Conservation (phyloP, 2,329 filamentous ascomycete genomes). For the Fusarium graminum region DNA sequence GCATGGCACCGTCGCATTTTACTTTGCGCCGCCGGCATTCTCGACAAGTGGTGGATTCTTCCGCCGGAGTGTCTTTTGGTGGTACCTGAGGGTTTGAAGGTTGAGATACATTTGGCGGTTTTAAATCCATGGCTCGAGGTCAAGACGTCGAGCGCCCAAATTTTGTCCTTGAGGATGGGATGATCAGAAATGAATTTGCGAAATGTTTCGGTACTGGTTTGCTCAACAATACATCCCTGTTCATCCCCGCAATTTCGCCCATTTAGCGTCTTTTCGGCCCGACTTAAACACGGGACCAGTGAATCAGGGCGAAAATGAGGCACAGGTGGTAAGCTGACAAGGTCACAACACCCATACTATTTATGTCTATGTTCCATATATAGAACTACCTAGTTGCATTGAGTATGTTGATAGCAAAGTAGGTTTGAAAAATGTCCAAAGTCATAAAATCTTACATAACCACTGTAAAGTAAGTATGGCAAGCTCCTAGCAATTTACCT, state of each 20-base stretch:
- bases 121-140: constrained; percentile 14
- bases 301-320: constrained; percentile 1
- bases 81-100: constrained; percentile 5
- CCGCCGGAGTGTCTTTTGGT: constrained; percentile 16
- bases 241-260: constrained; percentile 27
- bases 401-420: no score
- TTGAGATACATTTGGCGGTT: background rate
- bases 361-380: no score
- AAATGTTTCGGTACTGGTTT: background rate
- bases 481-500: no score
- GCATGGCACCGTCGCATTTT: constrained; percentile 39
- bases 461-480: no score
- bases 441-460: no score
- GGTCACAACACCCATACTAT: no score
- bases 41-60: constrained; percentile 33
- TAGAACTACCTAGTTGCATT: no score
- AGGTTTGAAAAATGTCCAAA: no score
- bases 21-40: constrained; percentile 39
- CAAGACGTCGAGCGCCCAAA: background rate
- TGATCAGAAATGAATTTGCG: constrained; percentile 24
- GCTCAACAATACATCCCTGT: constrained; percentile 8
- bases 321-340: constrained; percentile 8
- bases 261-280: constrained; percentile 21
- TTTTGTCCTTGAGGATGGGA: constrained; percentile 2
- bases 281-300: constrained; percentile 24